Base-by-base conservation (phyloP, 2,329 filamentous ascomycete species). In the Aspergillus pseudonomiae region DNA sequence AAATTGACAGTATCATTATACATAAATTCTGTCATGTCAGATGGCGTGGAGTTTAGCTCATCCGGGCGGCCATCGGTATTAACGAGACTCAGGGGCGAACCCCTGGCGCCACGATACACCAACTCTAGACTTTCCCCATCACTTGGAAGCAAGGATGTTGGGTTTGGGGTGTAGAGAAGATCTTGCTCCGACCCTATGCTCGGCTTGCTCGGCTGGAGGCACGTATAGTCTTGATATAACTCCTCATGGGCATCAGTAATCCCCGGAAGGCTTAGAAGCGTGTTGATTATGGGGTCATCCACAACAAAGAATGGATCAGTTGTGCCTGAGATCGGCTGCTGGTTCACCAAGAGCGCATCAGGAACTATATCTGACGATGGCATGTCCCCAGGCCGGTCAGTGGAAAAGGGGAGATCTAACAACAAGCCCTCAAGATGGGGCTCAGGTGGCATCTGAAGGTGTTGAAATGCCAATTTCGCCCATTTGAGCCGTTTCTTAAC, bases 401-500 rank as follows among this genome's bases (percentile, higher is more conserved):
- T 53, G 7, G 28, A 9, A 32, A 30, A 34, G 30, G 50, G 2
- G 28, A 28, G 28, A 16, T 48, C 45, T 12, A 46, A 21, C 48
- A 52, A 26, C 16, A 52, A 52, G 26, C 24, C 48, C 12, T 30
- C 39, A 41, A n/a, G n/a, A 41, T n/a, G 39, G 19, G 45, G 21
- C 28, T 48, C 21, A 16, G 45, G 28, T 11, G 9, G 28, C 11
- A 28, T 11, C 19, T 34, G 16, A 9, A 53, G n/a, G 26, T 30
- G n/a, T 34, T 53, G 50, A 53, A 46, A 34, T 24, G 61, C 61
- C 12, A 59, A 30, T 28, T 59, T 59, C 26, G 50, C 43, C 26
- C 43, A 28, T 34, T 62, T 62, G 9, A 62, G 28, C 9, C 61
- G 56, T 30, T 59, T 63, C 26, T 59, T 63, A n/a, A 59, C 39